Percentiles rank a stretch among this genome's conserved stretches.
Conservation (phyloP, 129 eudicot species). For the Helichrysum umbraculigerum region DNA sequence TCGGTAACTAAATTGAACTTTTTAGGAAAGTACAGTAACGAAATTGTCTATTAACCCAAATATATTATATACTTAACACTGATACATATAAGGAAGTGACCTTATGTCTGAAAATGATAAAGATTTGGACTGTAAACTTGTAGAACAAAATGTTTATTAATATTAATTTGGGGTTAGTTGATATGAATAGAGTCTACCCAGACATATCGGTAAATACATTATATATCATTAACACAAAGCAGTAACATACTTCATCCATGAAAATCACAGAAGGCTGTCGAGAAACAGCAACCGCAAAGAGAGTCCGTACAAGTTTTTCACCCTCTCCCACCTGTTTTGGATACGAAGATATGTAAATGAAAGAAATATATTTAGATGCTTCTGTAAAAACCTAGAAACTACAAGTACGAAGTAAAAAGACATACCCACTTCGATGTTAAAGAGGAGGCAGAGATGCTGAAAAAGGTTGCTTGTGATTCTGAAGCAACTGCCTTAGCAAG, state of each 20-base stretch:
- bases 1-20: too few species aligned
- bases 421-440: constrained; percentile 98
- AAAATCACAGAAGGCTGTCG: constrained; percentile 97
- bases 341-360: constrained; percentile 1
- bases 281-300: constrained; percentile 83
- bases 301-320: constrained; percentile 97
- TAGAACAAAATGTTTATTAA: background rate
- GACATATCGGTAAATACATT: background rate
- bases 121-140: background rate
- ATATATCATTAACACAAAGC: constrained; percentile 8
- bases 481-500: constrained; percentile 99
- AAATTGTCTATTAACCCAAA: too few species aligned
- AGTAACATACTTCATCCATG: constrained; percentile 83
- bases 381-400: constrained; percentile 1
- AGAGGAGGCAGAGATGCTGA: constrained; percentile 94
- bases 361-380: constrained; percentile 8
- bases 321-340: constrained; percentile 89
- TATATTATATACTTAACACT: background rate
- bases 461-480: constrained; percentile 93
- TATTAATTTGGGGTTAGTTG: background rate
- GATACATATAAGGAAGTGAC: background rate
- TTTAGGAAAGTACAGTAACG: too few species aligned
- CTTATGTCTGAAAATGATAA: background rate
- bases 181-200: background rate
- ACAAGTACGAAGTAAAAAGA: constrained; percentile 12